These are phyloP conservation scores for Isabelozyma gotoi DNA, from an alignment of 805 yeast genomes.

Conservation along the genomic window DNA sequence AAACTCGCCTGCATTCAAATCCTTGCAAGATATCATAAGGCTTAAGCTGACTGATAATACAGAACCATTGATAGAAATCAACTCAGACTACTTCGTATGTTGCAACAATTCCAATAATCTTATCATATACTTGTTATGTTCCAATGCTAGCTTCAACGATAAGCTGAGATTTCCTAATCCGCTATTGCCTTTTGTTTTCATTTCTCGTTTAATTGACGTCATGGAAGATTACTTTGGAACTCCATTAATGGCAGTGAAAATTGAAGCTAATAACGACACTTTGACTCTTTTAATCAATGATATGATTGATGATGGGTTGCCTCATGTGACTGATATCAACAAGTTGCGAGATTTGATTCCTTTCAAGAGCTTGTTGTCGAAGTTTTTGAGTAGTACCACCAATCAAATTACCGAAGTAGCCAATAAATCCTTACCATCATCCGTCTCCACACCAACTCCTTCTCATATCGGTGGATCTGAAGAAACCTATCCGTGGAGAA, in stretches of 20 bases:
- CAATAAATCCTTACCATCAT: conserved; percentile 12
- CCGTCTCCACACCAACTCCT: conserved; percentile 9
- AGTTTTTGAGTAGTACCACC: conserved; percentile 46
- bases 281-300: conserved; percentile 71
- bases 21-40: conserved; percentile 18
- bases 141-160: conserved; percentile 6
- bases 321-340: conserved; percentile 71
- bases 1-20: conserved; percentile 30
- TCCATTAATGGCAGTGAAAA: conserved; percentile 54
- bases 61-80: conserved; percentile 26
- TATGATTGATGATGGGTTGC: conserved; percentile 75
- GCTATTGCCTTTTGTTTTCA: conserved; percentile 52
- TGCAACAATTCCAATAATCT: conserved; percentile 20
- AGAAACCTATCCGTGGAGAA: conserved; percentile 70
- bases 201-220: conserved; percentile 48
- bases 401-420: conserved; percentile 31
- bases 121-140: conserved; percentile 27
- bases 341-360: conserved; percentile 71
- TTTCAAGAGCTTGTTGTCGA: conserved; percentile 52
- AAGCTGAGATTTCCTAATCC: conserved; percentile 39
- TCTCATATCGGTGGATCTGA: conserved; percentile 1
- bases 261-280: conserved; percentile 71
- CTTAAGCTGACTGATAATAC: neutral
- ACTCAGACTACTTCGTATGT: conserved; percentile 27
- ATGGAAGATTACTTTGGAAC: conserved; percentile 59